phyloP scores from a whole-genome alignment of 177 flowering plant species.

The Vitis hybrid region DNA sequence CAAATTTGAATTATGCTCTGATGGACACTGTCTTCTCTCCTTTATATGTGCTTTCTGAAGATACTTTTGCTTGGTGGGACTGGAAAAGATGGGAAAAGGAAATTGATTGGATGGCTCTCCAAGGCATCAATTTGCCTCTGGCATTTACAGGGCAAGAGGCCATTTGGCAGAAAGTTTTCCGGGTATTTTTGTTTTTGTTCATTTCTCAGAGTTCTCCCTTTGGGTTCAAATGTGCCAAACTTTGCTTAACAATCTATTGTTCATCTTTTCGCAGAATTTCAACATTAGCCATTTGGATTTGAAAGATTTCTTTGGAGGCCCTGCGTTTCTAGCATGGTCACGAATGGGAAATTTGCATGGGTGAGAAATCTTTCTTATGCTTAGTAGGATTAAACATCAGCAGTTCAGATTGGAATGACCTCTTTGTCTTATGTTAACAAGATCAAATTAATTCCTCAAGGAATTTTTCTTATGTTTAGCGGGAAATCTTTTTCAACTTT shows the following conservation, averaged over 20 bases:
- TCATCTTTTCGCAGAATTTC: constrained; percentile 35
- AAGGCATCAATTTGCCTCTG: constrained; percentile 75
- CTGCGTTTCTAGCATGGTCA: constrained; percentile 69
- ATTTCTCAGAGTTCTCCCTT: neutral
- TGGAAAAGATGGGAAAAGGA: constrained; percentile 90
- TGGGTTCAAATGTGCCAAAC: too few relatives aligned
- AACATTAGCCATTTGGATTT: constrained; percentile 48
- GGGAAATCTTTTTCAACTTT: neutral
- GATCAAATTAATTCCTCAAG: too few relatives aligned
- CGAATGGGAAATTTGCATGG: constrained; percentile 63
- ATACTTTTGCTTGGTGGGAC: constrained; percentile 87
- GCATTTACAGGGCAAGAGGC: constrained; percentile 87
- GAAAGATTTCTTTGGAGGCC: constrained; percentile 63
- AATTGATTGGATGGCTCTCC: constrained; percentile 92
- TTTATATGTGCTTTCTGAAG: constrained; percentile 26
- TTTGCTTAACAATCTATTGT: constrained; percentile 1
- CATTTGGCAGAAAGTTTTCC: constrained; percentile 79
- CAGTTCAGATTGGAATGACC: too few relatives aligned
- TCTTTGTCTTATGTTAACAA: too few relatives aligned
- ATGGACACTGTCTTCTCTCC: neutral
- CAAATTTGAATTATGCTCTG: neutral
- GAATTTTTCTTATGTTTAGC: too few relatives aligned
- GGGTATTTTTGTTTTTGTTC: constrained; percentile 37
- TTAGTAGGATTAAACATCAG: too few relatives aligned
- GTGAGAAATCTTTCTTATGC: constrained; percentile 27